These are phyloP conservation scores for Aschersonia sp. DNA, from an alignment of 2,329 filamentous ascomycete species.

Conservation along the genomic window DNA sequence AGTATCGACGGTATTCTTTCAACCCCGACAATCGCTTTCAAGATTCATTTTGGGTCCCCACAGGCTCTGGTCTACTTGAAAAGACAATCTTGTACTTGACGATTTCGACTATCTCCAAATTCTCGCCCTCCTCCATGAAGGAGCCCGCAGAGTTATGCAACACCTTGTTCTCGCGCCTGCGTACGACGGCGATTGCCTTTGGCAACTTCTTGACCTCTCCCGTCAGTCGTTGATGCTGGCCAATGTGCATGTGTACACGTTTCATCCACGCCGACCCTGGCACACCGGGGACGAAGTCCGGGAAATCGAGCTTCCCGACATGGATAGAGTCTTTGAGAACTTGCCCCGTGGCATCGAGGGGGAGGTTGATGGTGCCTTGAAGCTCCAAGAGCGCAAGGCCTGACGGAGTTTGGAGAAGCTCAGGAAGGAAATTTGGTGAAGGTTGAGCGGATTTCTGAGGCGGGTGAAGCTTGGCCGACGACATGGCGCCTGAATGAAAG, in stretches of 20 bases:
- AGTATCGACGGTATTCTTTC: too few relatives aligned
- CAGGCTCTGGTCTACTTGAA: slow-evolving; percentile 70
- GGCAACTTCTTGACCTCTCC: slow-evolving; percentile 83
- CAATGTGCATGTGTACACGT: slow-evolving; percentile 74
- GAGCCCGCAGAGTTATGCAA: slow-evolving; percentile 30
- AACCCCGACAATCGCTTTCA: neutral
- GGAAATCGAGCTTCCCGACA: slow-evolving; percentile 66
- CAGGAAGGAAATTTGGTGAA: slow-evolving; percentile 48
- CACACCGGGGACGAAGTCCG: slow-evolving; percentile 43
- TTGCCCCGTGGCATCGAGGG: slow-evolving; percentile 23
- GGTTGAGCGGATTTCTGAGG: slow-evolving; percentile 13
- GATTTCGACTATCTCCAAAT: slow-evolving; percentile 76
- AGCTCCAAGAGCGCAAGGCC: slow-evolving; percentile 85
- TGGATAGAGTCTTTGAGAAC: slow-evolving; percentile 13
- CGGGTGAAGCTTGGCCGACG: slow-evolving; percentile 25
- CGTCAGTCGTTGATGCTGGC: slow-evolving; percentile 73
- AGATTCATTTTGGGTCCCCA: slow-evolving; percentile 29
- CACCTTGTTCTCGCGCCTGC: slow-evolving; percentile 30
- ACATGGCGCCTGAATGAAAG: slow-evolving; percentile 11
- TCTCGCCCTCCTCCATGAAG: slow-evolving; percentile 21
- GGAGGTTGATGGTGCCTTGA: slow-evolving; percentile 78
- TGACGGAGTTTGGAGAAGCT: slow-evolving; percentile 75
- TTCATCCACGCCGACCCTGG: slow-evolving; percentile 70
- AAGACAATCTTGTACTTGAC: slow-evolving; percentile 82
- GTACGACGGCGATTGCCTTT: slow-evolving; percentile 66